These are phyloP conservation scores for Cyberlindnera meyerae DNA, from an alignment of 805 yeast species.

Conservation along the genomic window DNA sequence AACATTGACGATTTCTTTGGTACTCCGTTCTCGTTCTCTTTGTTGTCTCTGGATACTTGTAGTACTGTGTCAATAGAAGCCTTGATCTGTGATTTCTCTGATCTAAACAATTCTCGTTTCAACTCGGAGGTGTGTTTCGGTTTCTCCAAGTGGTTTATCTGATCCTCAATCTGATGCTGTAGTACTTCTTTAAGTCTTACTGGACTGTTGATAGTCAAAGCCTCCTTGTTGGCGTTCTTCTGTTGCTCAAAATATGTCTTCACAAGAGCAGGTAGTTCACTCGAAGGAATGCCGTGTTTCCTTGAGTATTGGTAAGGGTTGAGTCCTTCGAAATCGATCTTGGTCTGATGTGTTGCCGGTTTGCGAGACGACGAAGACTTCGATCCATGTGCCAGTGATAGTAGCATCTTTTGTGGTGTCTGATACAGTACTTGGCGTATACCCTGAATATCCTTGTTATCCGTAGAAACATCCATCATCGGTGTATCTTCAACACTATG, in stretches of 20 bases:
- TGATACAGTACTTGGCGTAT: neutral
- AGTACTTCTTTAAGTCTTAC: conserved; percentile 20
- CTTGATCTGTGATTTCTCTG: conserved; percentile 7
- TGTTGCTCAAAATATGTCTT: conserved; percentile 34
- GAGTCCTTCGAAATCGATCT: conserved; percentile 32
- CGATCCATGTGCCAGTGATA: too few species aligned
- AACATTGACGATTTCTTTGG: conserved; percentile 1
- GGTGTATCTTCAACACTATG: conserved; percentile 20
- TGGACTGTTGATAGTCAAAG: conserved; percentile 21
- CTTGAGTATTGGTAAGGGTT: conserved; percentile 38
- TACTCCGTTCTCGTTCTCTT: conserved; percentile 10
- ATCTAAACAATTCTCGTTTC: conserved; percentile 12
- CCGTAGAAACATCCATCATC: conserved; percentile 13
- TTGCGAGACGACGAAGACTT: too few species aligned
- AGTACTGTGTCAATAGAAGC: conserved; percentile 10
- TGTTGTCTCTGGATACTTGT: conserved; percentile 10
- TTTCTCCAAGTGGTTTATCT: conserved; percentile 20
- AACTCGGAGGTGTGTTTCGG: conserved; percentile 14
- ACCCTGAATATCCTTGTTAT: neutral
- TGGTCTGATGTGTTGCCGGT: neutral
- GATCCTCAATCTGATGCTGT: conserved; percentile 22
- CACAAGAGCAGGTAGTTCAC: conserved; percentile 33
- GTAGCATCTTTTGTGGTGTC: conserved; percentile 5
- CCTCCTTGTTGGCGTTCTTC: conserved; percentile 29
- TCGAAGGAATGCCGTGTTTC: conserved; percentile 32